A percentile compares a stretch with the other conserved stretches of the same genome.
phyloP scores from a whole-genome alignment of 192 early-diverging fungal genomes.

The Backusella psychrophila region DNA sequence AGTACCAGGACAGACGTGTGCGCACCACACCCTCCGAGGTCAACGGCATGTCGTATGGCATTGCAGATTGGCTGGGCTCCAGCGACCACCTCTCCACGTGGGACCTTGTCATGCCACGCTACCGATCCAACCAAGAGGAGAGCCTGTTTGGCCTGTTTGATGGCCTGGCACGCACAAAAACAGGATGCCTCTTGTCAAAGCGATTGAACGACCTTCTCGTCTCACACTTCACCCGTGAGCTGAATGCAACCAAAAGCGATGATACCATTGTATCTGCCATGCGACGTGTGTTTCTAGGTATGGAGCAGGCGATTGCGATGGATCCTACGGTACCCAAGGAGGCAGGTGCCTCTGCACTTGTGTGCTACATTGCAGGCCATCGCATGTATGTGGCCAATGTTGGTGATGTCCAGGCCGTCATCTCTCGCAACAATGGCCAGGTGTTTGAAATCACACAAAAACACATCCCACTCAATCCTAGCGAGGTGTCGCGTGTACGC shows the following conservation, averaged over 20 bases:
- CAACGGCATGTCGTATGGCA: conserved; percentile 81
- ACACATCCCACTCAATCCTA: conserved; percentile 65
- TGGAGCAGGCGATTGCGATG: conserved; percentile 75
- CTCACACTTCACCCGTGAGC: conserved; percentile 65
- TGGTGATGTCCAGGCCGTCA: conserved; percentile 79
- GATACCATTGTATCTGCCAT: conserved; percentile 66
- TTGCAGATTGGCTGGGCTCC: conserved; percentile 77
- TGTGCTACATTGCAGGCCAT: conserved; percentile 75
- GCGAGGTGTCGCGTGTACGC: conserved; percentile 73
- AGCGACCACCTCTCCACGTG: conserved; percentile 72
- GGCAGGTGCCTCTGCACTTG: conserved; percentile 73
- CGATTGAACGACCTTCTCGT: conserved; percentile 72
- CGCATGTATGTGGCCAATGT: conserved; percentile 84
- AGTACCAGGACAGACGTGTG: conserved; percentile 75
- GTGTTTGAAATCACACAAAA: conserved; percentile 69
- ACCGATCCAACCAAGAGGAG: conserved; percentile 81
- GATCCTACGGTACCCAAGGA: conserved; percentile 13
- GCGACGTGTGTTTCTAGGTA: conserved; percentile 76
- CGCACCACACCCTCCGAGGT: conserved; percentile 83
- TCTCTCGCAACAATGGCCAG: conserved; percentile 64
- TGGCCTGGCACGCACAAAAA: conserved; percentile 54
- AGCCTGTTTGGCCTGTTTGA: conserved; percentile 89
- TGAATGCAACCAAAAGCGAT: conserved; percentile 61
- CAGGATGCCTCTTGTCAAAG: conserved; percentile 52
- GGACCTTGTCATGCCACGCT: conserved; percentile 84